These are phyloP conservation scores for Pilobolus umbonatus DNA, from an alignment of 192 early-diverging fungal genomes.

Conservation along the genomic window DNA sequence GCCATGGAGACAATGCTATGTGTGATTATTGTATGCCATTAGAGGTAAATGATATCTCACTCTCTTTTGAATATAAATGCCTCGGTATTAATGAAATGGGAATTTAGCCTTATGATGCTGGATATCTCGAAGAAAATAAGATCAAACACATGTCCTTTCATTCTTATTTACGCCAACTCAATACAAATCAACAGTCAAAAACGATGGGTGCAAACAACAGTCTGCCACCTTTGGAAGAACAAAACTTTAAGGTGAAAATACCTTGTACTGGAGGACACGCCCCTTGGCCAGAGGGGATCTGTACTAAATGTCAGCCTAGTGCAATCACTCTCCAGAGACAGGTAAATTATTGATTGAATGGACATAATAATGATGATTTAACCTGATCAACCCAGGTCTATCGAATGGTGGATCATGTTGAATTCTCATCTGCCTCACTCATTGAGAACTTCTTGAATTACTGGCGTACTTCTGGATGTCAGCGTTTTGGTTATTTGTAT, in stretches of 20 bases:
- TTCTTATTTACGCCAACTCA: constrained; percentile 75
- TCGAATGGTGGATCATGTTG: constrained; percentile 95
- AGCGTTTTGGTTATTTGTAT: constrained; percentile 93
- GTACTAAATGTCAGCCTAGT: constrained; percentile 95
- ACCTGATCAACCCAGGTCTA: too few relatives aligned
- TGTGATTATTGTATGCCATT: constrained; percentile 92
- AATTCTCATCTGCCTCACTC: constrained; percentile 76
- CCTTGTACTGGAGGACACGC: constrained; percentile 80
- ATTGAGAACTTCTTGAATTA: constrained; percentile 83
- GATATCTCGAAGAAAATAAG: constrained; percentile 82
- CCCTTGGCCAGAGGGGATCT: constrained; percentile 92
- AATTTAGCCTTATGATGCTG: constrained; percentile 73
- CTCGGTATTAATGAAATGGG: not conserved
- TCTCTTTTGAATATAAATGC: constrained; percentile 5
- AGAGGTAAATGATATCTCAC: constrained; percentile 57
- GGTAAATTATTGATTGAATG: constrained; percentile 21
- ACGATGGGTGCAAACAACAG: constrained; percentile 38
- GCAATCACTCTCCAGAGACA: constrained; percentile 86
- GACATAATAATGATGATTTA: not conserved
- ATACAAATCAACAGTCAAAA: constrained; percentile 63
- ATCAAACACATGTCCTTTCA: constrained; percentile 99
- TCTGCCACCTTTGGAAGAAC: constrained; percentile 83
- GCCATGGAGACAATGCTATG: constrained; percentile 77
- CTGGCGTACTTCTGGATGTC: constrained; percentile 82
- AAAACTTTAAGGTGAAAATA: constrained; percentile 69